Evolutionary conservation across 1,284 basidiomycete genomes (phyloP), one percentile per base, ranked within the genome.

Genomic region (Kalmanozyma brasiliensis): DNA sequence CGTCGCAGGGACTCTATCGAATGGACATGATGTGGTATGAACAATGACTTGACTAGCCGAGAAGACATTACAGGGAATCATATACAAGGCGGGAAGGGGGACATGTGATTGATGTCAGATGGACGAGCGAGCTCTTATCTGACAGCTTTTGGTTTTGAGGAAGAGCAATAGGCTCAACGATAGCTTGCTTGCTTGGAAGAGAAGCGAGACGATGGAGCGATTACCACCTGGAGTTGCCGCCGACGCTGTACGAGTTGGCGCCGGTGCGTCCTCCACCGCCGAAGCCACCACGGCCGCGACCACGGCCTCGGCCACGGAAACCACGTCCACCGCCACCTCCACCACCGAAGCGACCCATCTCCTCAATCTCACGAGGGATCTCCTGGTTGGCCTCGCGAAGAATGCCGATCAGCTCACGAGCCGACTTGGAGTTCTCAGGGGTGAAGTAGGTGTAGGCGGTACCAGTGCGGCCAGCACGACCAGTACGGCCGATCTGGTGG

Each of bases 381-480:
- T 87, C 86, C 30, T 93, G 89, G 82, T 94, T 94, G 44, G 93
- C 92, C 84, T 98, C 95, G 69, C 88, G 87, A 66, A 98, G 85
- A 75, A 98, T 97, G 71, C 84, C 86, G 56, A 98, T 85, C 14
- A 98, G 87, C 81, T 98, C 95, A 46, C 93, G 90, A 16, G 95
- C 94, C 73, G 89, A 89, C 85, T 95, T 96, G 59, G 92, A 90
- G 84, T 95, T 97, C 80, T 96, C 83, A n/a, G 82, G 70, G 2
- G 82, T 83, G 85, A 98, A 95, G 87, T 95, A 98, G 11, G 94
- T 97, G 85, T 92, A 96, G 5, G 94, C 93, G 32, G 89, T 91
- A 74, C 93, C 93, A 83, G 88, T 93, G 86, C 79, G 75, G 49
- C 86, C 86, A 29, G 86, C 86, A 82, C 91, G 91, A 72, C 86